Evolutionary conservation across 371 early-diverging fungal species (phyloP), one percentile per base, ranked within the genome.

Genomic region (Entomophthora muscae): DNA sequence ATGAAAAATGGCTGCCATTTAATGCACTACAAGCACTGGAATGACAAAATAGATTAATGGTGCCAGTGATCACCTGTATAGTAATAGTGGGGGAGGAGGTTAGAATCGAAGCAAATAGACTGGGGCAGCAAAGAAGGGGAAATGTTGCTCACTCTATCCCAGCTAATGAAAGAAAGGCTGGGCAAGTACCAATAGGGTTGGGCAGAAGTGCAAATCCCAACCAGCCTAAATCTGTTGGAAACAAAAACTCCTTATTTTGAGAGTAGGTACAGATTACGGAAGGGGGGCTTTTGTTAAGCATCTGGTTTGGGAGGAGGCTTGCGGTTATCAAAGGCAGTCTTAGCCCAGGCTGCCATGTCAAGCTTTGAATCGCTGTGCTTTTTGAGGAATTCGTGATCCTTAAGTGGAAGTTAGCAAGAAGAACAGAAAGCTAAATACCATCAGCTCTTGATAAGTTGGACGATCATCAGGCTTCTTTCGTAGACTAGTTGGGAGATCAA

Each of bases 301-400:
- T 33, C 42, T 22, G 31, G 30, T 17, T 30, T 33, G 23, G 61
- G 61, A n/a, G 30, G 61, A 26, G 62, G 60, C 42, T 70, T 58
- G 30, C 68, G 65, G 23, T 69, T 69, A 51, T 68, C 68, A 68
- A 66, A 69, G 13, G 75, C 72, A 64, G 64, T 63, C 29, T 62
- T 56, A 0, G 84, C 91, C 91, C 91, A 93, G 30, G 75, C 79
- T 55, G 79, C 83, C 89, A 91, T 89, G 2, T 79, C 75, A 1
- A 67, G 73, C 0, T 66, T 63, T 3, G 65, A 69, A 31, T 75
- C 71, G 31, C 82, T 73, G 64, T 79, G 79, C 55, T 75, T 76
- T 28, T 66, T 66, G 59, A 93, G 68, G 76, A 88, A 93, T 30
- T 87, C 81, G 67, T 88, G 89, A 59, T 82, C 80, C 73, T 74